Base-by-base conservation (phyloP, 495 filamentous ascomycete genomes). In the Hypoxylon subgilvum region DNA sequence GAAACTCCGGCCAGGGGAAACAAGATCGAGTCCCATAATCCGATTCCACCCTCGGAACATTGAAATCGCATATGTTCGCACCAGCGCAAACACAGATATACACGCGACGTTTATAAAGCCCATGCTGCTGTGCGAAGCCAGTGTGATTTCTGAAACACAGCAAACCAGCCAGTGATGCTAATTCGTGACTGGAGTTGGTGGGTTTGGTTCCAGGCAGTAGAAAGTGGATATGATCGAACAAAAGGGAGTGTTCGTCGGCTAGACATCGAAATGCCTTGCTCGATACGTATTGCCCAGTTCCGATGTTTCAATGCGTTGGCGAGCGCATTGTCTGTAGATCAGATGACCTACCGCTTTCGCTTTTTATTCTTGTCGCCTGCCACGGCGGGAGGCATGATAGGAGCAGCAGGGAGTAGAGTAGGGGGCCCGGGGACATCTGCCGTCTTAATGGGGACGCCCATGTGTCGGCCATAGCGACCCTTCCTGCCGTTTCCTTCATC, bases 401-500 rank as follows among this genome's bases (percentile, higher is more conserved):
- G 72, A 12, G 75, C 74, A 3, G 73, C 69, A 17, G 76, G 75
- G 12, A 78, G 36, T 10, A 74, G 69, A 6, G 69, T 60, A 4
- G 71, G 61, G 0, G 46, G 74, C 23, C 42, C 68, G 14, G 41
- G 52, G 27, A 69, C 47, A 17, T 77, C 75, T 2, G 78, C 73
- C 63, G 88, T 90, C 76, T 91, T 91, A 63, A 96, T 81, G 2
- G 90, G 83, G n/a, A 97, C 91, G 35, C 91, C 92, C 92, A 97
- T 97, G 70, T 96, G 91, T 34, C 92, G 87, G 40, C 92, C 95
- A 65, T 94, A 96, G 8, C 94, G 84, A n/a, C 95, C 95, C 70
- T 96, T 96, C 61, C 94, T 86, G 30, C 92, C 93, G 71, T 96
- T 97, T 28, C 88, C 89, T 70, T 98, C 94, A 56, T 98, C 95